Evolutionary conservation across 306 rosid species (phyloP).

Genomic region (Quercus mongolica): DNA sequence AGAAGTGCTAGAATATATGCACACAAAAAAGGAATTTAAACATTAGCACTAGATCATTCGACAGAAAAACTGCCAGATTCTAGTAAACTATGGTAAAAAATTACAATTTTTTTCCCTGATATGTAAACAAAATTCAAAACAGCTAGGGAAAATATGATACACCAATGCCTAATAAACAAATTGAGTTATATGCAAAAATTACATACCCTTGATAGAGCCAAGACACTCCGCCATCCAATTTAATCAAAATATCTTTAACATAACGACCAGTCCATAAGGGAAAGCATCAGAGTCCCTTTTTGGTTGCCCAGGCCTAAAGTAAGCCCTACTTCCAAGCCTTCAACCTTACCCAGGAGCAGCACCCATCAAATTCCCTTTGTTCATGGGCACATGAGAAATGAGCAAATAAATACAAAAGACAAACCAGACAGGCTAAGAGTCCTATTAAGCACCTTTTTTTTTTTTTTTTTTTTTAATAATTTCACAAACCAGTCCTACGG

Average conservation of each 20-base stretch:
- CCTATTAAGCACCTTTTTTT: not conserved
- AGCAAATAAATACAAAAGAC: conserved; percentile 2
- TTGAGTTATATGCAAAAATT: conserved; percentile 8
- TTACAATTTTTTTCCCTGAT: conserved; percentile 1
- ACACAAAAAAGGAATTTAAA: not conserved
- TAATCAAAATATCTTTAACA: conserved; percentile 67
- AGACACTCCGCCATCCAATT: conserved; percentile 90
- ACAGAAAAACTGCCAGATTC: conserved; percentile 5
- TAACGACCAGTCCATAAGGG: conserved; percentile 56
- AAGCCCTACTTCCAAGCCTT: conserved; percentile 76
- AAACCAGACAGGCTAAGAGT: conserved; percentile 2
- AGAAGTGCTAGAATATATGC: not conserved
- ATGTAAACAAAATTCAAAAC: not conserved
- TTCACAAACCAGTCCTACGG: not conserved
- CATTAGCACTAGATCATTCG: not conserved
- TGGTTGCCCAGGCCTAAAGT: conserved; percentile 65
- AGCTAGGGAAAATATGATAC: conserved; percentile 4
- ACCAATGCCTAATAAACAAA: not conserved
- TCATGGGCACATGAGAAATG: conserved; percentile 14
- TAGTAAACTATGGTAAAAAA: not conserved
- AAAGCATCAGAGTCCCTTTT: conserved; percentile 68
- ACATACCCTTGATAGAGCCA: conserved; percentile 94
- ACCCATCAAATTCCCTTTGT: conserved; percentile 35
- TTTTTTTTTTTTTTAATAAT: not conserved
- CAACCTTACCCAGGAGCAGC: conserved; percentile 56